Evolutionary conservation across 306 rosid species (phyloP).

Genomic region (Sesbania bispinosa): DNA sequence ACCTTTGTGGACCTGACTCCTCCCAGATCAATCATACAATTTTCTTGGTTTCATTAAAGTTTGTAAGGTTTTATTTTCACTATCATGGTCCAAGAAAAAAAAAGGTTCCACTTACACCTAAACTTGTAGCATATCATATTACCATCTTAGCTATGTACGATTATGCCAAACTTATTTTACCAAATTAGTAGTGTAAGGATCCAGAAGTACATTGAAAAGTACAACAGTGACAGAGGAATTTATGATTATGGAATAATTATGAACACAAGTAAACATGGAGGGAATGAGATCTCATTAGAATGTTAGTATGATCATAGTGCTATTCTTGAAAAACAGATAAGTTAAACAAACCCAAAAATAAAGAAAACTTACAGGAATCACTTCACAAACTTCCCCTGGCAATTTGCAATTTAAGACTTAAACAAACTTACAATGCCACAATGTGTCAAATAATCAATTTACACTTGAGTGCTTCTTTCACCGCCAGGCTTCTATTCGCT

Average conservation of each 20-base stretch:
- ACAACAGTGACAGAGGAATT: neutral
- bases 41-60: conserved; percentile 9
- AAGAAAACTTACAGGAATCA: conserved; percentile 27
- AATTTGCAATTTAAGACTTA: conserved; percentile 28
- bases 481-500: conserved; percentile 66
- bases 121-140: neutral
- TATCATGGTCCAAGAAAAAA: neutral
- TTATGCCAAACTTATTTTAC: conserved; percentile 6
- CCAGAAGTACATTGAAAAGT: neutral
- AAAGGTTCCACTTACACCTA: conserved; percentile 8
- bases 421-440: conserved; percentile 38
- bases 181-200: neutral
- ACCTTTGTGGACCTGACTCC: conserved; percentile 22
- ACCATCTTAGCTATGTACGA: neutral
- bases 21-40: neutral
- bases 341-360: conserved; percentile 35
- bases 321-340: conserved; percentile 33
- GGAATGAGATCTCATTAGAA: conserved; percentile 28
- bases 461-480: conserved; percentile 38
- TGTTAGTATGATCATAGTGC: conserved; percentile 34
- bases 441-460: conserved; percentile 36
- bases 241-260: conserved; percentile 16
- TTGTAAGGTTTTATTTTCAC: neutral
- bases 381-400: conserved; percentile 39
- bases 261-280: conserved; percentile 32